Evolutionary conservation across 495 filamentous ascomycete genomes (phyloP), one percentile per base, ranked within the genome.

Genomic region (Tuber umbilicatum): DNA sequence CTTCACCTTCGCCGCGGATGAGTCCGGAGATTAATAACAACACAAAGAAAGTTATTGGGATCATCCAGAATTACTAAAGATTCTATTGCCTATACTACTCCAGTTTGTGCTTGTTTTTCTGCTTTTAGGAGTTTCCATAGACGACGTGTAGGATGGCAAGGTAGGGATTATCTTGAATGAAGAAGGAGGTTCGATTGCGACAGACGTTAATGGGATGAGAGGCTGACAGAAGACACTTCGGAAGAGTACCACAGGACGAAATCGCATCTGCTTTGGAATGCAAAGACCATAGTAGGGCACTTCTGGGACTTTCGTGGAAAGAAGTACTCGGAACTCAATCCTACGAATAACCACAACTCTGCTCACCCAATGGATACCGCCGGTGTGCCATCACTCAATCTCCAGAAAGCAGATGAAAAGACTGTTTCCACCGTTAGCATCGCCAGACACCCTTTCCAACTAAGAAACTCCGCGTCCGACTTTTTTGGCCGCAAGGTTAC

Each of bases 81-180:
- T 85, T 97, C 93, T 71, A 98, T 98, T 85, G 95, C 94, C 78
- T 91, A 89, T 82, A 93, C 94, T 23, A 60, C 72, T 72, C 77
- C 75, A 45, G 77, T 79, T 79, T 42, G 77, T 78, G 42, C 19
- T 27, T 31, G 6, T 37, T 31, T 70, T 21, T 23, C 70, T 1
- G 16, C 42, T 72, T 16, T 73, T 45, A 14, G 47, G 71, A 43
- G 43, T 7, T 12, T 68, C 69, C 27, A n/a, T 14, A 69, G n/a
- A 64, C 23, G 70, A n/a, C 55, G 31, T 81, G 76, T 79, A 91
- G 87, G 95, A 97, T 80, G 94, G 94, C 84, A 97, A 94, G 85
- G 91, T 93, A 76, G 93, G 97, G 83, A 94, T 99, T 80, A 98
- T 99, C 84, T 96, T 95, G 75, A 98, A 99, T 85, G 95, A 99